A percentile compares a stretch with the other conserved stretches of the same genome.
Evolutionary conservation across 2,329 filamentous ascomycete genomes (phyloP).

Genomic region (Fusarium tupiense): DNA sequence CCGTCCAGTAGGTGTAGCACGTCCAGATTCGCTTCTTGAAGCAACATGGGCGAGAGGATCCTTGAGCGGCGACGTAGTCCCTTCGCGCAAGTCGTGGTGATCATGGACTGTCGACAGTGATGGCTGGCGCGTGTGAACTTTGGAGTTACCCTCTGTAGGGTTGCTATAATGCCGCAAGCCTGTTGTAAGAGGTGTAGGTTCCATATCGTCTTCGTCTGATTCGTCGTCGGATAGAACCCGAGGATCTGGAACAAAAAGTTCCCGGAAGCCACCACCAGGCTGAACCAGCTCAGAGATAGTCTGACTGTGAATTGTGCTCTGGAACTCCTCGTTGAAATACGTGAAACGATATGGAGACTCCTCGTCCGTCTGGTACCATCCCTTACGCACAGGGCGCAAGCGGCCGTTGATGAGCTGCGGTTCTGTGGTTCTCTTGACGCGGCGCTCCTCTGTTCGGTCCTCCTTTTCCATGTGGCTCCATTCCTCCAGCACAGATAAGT

Average conservation of each 20-base stretch:
- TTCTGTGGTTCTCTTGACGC: constrained; percentile 92
- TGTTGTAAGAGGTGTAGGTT: constrained; percentile 39
- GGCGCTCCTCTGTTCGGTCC: constrained; percentile 77
- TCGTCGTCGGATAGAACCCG: constrained; percentile 78
- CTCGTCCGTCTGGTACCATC: constrained; percentile 89
- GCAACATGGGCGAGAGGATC: constrained; percentile 45
- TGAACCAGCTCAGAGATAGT: constrained; percentile 94
- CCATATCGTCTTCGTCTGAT: constrained; percentile 70
- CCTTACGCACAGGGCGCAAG: constrained; percentile 79
- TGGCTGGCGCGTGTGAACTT: constrained; percentile 56
- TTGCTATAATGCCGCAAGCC: constrained; percentile 39
- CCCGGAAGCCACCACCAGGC: constrained; percentile 82
- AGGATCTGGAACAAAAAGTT: constrained; percentile 91
- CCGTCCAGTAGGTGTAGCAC: constrained; percentile 58
- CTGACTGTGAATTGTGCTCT: constrained; percentile 94
- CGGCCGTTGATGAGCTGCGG: constrained; percentile 92
- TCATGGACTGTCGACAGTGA: constrained; percentile 51
- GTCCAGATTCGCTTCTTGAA: constrained; percentile 53
- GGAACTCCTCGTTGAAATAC: constrained; percentile 98
- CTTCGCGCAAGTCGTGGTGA: constrained; percentile 29
- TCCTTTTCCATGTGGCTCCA: constrained; percentile 94
- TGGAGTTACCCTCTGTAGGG: constrained; percentile 53
- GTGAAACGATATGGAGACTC: constrained; percentile 95
- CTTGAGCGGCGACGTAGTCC: constrained; percentile 44
- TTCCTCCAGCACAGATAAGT: constrained; percentile 83